A percentile compares a stretch with the other conserved stretches of the same genome.
Conservation (phyloP, 1,139 yeast species). For the Blastobotrys ciferrii region DNA sequence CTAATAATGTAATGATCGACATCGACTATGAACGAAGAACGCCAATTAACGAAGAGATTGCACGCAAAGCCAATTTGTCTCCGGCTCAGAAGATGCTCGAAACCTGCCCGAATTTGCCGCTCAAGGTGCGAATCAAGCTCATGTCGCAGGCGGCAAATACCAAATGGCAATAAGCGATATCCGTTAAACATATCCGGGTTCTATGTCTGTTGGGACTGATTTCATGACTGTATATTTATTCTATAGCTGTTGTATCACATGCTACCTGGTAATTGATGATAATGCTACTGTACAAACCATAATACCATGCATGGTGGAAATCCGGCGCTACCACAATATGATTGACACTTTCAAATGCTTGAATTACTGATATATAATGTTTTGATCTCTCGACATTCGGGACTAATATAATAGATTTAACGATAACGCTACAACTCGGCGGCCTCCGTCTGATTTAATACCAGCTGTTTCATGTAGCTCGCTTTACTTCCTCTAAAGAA, state of each 20-base stretch:
- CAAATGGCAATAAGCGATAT: constrained; percentile 7
- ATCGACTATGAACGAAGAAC: constrained; percentile 24
- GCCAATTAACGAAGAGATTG: constrained; percentile 8
- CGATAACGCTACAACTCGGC: too few relatives aligned
- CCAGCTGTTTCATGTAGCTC: too few relatives aligned
- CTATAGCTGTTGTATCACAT: not conserved
- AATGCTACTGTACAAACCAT: constrained; percentile 16
- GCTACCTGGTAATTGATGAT: constrained; percentile 12
- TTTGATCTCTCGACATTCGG: too few relatives aligned
- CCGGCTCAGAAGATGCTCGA: constrained; percentile 9
- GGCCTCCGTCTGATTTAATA: too few relatives aligned
- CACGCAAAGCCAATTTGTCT: constrained; percentile 2
- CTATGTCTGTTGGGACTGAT: too few relatives aligned
- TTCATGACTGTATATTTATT: not conserved
- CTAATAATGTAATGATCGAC: constrained; percentile 26
- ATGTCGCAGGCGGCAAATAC: constrained; percentile 8
- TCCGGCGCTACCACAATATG: too few relatives aligned
- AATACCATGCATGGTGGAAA: too few relatives aligned
- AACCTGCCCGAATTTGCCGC: constrained; percentile 3
- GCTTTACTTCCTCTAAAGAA: too few relatives aligned
- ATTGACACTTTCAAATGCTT: too few relatives aligned
- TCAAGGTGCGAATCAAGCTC: constrained; percentile 5
- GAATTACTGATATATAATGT: too few relatives aligned
- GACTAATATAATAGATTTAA: too few relatives aligned
- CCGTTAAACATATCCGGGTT: too few relatives aligned